Conservation (phyloP, 2,329 filamentous ascomycete species). For the Thielaviopsis punctulata region DNA sequence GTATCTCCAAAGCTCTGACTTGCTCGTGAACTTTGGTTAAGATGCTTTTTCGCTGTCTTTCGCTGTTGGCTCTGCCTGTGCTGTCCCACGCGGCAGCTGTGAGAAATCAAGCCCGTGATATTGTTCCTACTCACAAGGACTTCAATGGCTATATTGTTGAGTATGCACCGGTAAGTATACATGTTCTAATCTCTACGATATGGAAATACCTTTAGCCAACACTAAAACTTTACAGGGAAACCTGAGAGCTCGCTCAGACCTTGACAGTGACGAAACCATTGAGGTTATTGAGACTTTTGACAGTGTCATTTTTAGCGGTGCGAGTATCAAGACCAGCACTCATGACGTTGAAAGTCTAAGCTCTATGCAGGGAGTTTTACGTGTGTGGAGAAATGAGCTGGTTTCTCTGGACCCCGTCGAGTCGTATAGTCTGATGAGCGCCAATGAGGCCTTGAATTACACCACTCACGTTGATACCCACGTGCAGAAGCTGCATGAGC, state of each 20-base stretch:
- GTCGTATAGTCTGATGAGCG: constrained; percentile 2
- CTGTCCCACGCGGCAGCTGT: not conserved
- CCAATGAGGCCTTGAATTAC: constrained; percentile 16
- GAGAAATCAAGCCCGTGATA: not conserved
- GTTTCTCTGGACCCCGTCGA: not conserved
- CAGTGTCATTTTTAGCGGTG: constrained; percentile 21
- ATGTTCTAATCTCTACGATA: not conserved
- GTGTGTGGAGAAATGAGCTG: constrained; percentile 19
- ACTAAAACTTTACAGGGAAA: not conserved
- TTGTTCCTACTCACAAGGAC: not conserved
- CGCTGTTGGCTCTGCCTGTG: not conserved
- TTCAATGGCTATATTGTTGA: constrained; percentile 2
- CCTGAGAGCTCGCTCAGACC: not conserved
- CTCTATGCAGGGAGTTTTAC: constrained; percentile 20
- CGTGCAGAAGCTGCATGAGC: constrained; percentile 22
- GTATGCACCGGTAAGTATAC: not conserved
- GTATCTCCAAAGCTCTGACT: not conserved
- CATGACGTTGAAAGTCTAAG: constrained; percentile 20
- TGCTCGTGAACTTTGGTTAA: not conserved
- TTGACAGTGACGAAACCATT: not conserved
- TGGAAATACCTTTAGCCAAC: not conserved
- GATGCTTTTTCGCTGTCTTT: not conserved
- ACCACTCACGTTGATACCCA: constrained; percentile 23
- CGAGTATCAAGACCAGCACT: constrained; percentile 19
- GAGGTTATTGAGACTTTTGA: not conserved